Conservation (phyloP, 2,329 filamentous ascomycete genomes). For the Sarocladium strictum region DNA sequence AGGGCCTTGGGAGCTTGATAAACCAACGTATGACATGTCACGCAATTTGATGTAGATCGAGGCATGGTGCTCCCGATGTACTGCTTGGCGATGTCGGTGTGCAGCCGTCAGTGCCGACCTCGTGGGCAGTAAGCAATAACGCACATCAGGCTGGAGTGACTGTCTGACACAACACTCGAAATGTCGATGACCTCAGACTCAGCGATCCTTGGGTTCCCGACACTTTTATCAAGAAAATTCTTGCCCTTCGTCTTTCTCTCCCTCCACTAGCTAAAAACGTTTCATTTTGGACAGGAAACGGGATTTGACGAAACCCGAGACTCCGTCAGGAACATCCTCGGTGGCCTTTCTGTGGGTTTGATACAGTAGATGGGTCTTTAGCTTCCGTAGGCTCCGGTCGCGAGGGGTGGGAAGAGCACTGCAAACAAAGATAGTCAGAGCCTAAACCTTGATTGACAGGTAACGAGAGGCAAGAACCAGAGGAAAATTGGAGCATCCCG, state of each 20-base stretch:
- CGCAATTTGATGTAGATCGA: too few species aligned
- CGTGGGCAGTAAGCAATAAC: too few species aligned
- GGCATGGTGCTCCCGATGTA: too few species aligned
- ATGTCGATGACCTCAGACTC: too few species aligned
- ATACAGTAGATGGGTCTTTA: not conserved
- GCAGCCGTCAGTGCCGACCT: too few species aligned
- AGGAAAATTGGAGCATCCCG: not conserved
- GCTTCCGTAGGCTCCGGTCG: not conserved
- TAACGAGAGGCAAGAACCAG: not conserved
- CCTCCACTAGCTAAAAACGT: not conserved
- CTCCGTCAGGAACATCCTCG: not conserved
- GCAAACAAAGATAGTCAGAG: not conserved
- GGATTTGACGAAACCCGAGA: not conserved
- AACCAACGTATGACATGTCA: too few species aligned
- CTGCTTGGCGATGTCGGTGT: too few species aligned
- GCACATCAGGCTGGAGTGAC: too few species aligned
- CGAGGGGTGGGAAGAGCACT: not conserved
- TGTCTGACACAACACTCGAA: too few species aligned
- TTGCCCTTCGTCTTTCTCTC: not conserved
- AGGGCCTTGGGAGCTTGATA: too few species aligned
- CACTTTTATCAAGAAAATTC: not conserved
- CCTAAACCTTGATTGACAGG: not conserved
- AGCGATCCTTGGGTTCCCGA: too few species aligned
- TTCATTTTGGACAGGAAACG: not conserved
- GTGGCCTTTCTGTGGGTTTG: not conserved